These are phyloP conservation scores for Pseudozyma sp. DNA, from an alignment of 1,284 basidiomycete species.

Conservation along the genomic window DNA sequence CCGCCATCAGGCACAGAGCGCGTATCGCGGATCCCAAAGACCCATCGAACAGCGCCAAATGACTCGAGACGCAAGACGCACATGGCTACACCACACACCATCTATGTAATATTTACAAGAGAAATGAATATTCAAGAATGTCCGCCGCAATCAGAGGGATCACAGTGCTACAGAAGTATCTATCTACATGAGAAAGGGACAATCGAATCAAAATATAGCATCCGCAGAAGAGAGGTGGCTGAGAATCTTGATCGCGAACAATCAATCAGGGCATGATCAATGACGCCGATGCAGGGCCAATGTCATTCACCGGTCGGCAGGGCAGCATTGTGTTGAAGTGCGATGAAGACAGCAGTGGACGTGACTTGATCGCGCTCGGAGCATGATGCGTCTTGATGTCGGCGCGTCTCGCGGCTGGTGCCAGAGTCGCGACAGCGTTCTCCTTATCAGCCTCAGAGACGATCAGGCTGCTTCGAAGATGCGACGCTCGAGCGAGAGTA, in stretches of 20 bases:
- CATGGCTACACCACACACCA: too few relatives aligned
- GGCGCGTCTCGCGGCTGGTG: constrained; percentile 13
- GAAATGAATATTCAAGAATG: constrained; percentile 5
- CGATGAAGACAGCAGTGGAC: constrained; percentile 8
- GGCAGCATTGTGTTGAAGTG: constrained; percentile 23
- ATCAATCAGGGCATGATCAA: constrained; percentile 14
- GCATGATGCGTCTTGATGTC: neutral
- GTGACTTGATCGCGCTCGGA: neutral
- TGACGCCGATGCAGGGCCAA: constrained; percentile 20
- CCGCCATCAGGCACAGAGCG: neutral
- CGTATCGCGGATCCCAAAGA: constrained; percentile 11
- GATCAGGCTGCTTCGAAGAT: neutral
- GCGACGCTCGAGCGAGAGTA: neutral
- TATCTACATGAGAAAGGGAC: neutral
- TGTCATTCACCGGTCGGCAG: constrained; percentile 13
- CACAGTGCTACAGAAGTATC: neutral
- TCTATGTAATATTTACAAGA: constrained; percentile 26
- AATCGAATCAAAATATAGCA: neutral
- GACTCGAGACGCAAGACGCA: too few relatives aligned
- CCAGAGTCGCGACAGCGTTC: constrained; percentile 11
- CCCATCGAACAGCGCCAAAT: constrained; percentile 37
- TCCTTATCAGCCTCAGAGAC: constrained; percentile 8
- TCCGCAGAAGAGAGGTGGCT: neutral
- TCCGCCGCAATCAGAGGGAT: neutral
- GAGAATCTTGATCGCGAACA: neutral